Percentiles rank a stretch among this genome's conserved stretches.
These are phyloP conservation scores for Aureobasidium sp. DNA, from an alignment of 2,329 filamentous ascomycete species.

Conservation along the genomic window DNA sequence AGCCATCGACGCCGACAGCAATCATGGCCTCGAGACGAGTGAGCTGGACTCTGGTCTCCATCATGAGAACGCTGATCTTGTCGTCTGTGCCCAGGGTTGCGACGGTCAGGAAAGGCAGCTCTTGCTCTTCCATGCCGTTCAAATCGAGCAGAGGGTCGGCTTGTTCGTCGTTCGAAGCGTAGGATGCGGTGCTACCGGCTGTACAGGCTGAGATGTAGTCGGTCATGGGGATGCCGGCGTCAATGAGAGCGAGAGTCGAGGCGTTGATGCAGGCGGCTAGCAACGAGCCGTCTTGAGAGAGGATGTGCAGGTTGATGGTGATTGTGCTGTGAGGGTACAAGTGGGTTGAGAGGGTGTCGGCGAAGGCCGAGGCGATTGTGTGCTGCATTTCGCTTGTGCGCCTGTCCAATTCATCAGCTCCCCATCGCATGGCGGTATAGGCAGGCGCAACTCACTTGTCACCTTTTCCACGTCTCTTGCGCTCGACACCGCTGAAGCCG, in stretches of 20 bases:
- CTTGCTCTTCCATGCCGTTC: conserved; percentile 72
- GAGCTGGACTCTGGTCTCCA: conserved; percentile 83
- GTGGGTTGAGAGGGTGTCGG: conserved; percentile 71
- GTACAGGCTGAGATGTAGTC: conserved; percentile 87
- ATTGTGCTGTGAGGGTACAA: conserved; percentile 86
- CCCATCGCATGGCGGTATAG: not conserved
- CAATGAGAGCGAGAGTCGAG: conserved; percentile 80
- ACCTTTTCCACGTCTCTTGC: conserved; percentile 63
- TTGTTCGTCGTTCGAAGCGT: conserved; percentile 55
- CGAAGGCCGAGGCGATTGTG: conserved; percentile 69
- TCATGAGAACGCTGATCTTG: conserved; percentile 68
- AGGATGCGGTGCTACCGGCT: conserved; percentile 66
- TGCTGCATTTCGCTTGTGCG: conserved; percentile 73
- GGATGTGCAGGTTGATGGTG: conserved; percentile 72
- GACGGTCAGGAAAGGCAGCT: conserved; percentile 81
- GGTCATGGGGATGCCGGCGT: conserved; percentile 91
- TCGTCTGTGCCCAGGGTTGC: conserved; percentile 64
- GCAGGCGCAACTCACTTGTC: conserved; percentile 59
- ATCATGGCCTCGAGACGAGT: conserved; percentile 83
- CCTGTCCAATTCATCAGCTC: conserved; percentile 39
- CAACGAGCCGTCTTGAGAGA: conserved; percentile 82
- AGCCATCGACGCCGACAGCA: conserved; percentile 84
- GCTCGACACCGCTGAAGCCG: conserved; percentile 79
- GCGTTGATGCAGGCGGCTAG: conserved; percentile 88
- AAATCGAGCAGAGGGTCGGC: conserved; percentile 75